Percentiles rank a stretch among this genome's conserved stretches.
These are phyloP conservation scores for Heliamphora pulchella DNA, from an alignment of 179 eudicot species.

Conservation along the genomic window DNA sequence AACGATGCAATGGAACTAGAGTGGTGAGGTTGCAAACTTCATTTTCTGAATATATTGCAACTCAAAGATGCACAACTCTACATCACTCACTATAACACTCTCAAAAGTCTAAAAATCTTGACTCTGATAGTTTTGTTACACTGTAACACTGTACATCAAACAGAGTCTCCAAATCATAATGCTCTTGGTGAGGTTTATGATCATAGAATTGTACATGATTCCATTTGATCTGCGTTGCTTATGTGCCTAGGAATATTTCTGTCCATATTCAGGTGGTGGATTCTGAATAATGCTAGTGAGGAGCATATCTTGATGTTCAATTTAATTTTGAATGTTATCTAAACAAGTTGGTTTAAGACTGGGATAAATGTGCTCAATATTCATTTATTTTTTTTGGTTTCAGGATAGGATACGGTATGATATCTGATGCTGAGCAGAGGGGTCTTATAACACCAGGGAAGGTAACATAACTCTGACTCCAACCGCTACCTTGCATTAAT, in stretches of 20 bases:
- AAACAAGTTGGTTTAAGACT: not conserved
- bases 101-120: no score
- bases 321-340: not conserved
- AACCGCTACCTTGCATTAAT: not conserved
- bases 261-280: not conserved
- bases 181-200: not conserved
- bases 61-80: no score
- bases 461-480: constrained; percentile 33
- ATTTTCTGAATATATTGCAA: no score
- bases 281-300: not conserved
- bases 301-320: not conserved
- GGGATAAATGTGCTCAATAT: constrained; percentile 9
- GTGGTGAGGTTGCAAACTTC: no score
- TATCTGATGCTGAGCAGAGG: constrained; percentile 79
- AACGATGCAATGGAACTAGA: no score
- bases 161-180: not conserved
- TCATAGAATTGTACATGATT: not conserved
- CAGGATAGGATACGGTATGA: constrained; percentile 97
- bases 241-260: no score
- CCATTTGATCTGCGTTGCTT: not conserved
- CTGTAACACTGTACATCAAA: not conserved
- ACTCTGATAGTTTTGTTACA: no score
- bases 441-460: constrained; percentile 89
- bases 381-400: constrained; percentile 20
- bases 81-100: no score